A percentile compares a stretch with the other conserved stretches of the same genome.
phyloP scores from a whole-genome alignment of 495 filamentous ascomycete species.

The Podospora australis region DNA sequence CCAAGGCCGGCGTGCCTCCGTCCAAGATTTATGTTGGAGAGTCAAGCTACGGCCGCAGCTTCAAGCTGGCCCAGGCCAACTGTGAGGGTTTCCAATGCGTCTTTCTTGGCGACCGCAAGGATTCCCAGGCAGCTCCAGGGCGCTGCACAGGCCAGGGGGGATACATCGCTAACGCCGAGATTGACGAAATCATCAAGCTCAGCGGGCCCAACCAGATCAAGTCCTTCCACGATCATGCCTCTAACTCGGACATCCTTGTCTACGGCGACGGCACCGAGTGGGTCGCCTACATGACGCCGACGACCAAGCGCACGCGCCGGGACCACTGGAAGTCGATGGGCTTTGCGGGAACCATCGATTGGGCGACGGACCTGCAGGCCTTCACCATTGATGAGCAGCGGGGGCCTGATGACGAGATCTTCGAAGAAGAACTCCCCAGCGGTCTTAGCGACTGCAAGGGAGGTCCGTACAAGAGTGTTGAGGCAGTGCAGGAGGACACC shows the following conservation, averaged over 20 bases:
- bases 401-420: no score
- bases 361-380: slow-evolving; percentile 36
- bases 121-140: slow-evolving; percentile 6
- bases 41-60: slow-evolving; percentile 32
- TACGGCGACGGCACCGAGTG: slow-evolving; percentile 1
- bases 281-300: slow-evolving; percentile 11
- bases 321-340: slow-evolving; percentile 21
- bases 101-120: slow-evolving; percentile 7
- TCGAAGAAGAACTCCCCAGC: no score
- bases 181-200: not conserved
- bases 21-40: slow-evolving; percentile 35
- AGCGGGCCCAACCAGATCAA: not conserved
- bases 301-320: slow-evolving; percentile 18
- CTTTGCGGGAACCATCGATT: slow-evolving; percentile 34
- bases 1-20: slow-evolving; percentile 40
- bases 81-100: slow-evolving; percentile 10
- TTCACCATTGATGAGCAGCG: no score
- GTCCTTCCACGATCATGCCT: not conserved
- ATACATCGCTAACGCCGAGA: slow-evolving; percentile 13
- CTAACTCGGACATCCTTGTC: slow-evolving; percentile 5
- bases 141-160: slow-evolving; percentile 6
- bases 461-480: no score
- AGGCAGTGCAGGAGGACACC: no score
- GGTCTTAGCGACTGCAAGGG: no score
- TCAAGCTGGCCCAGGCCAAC: slow-evolving; percentile 18